Evolutionary conservation across 495 filamentous ascomycete genomes (phyloP), one percentile per base, ranked within the genome.

Genomic region (Rusavskia elegans): DNA sequence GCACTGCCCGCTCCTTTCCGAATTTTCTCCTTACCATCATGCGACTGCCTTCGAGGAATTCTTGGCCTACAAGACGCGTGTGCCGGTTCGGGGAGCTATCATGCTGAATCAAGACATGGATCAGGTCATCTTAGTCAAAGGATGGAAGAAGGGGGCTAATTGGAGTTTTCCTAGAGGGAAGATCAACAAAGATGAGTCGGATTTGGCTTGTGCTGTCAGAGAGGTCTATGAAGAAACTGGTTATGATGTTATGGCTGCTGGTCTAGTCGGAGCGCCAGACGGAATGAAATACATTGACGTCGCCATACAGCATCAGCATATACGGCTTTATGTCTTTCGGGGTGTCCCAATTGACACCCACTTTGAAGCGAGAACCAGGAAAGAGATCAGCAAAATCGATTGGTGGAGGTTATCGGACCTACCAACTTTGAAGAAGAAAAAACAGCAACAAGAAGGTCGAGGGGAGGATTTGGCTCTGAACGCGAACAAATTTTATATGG

Each of bases 151-250:
- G 62, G 83, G 84, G 14, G 82, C 90, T 5, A 89, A 82, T 59
- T 97, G 93, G 93, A 95, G 89, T 61, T 98, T 97, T 53, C 92
- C 92, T 0, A 67, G 92, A 37, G 92, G 92, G 7, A 98, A 98
- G 65, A 96, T 98, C 65, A 95, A 96, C 66, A 90, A 90, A 68
- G 84, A 90, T 60, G 92, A 98, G 68, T 81, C 82, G 42, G 90
- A 97, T 55, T 67, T 95, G 37, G 86, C 86, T 55, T 98, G 92
- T 63, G 92, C 92, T 9, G 77, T 95, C 21, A 79, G 92, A 48
- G 92, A 98, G 59, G 88, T 95, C 0, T 89, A 88, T 53, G 92
- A 98, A 61, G 92, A 98, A 67, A 98, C 92, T 0, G 92, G 92
- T 13, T 93, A 81, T 57, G 85, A 97, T 63, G 70, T 95, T 38